Conservation (phyloP, 805 yeast species). For the Saturnispora sanitii region DNA sequence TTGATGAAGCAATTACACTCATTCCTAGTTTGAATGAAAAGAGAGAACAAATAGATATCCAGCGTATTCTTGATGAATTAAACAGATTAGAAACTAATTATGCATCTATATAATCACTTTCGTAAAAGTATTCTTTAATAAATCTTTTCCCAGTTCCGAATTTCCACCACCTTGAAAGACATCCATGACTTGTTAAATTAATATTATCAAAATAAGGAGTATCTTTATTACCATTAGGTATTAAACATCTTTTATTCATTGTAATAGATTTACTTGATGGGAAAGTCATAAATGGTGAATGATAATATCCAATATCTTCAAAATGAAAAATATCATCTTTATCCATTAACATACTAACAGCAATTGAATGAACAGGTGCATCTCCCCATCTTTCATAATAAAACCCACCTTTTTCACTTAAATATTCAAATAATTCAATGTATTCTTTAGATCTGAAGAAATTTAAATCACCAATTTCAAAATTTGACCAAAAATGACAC, state of each 20-base stretch:
- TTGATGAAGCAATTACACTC: slow-evolving; percentile 90
- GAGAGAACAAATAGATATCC: slow-evolving; percentile 79
- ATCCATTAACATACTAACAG: slow-evolving; percentile 48
- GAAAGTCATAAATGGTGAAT: slow-evolving; percentile 57
- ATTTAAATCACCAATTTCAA: slow-evolving; percentile 64
- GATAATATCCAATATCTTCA: slow-evolving; percentile 73
- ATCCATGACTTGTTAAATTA: slow-evolving; percentile 42
- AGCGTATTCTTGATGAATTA: slow-evolving; percentile 78
- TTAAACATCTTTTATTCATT: slow-evolving; percentile 45
- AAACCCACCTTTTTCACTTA: slow-evolving; percentile 66
- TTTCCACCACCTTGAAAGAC: slow-evolving; percentile 72
- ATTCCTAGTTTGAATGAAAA: slow-evolving; percentile 80
- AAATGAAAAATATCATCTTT: slow-evolving; percentile 61
- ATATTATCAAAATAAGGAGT: slow-evolving; percentile 19
- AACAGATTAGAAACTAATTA: slow-evolving; percentile 47
- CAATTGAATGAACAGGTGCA: slow-evolving; percentile 82
- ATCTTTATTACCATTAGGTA: slow-evolving; percentile 29
- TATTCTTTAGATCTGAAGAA: slow-evolving; percentile 64
- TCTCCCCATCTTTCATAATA: slow-evolving; percentile 93
- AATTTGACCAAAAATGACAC: slow-evolving; percentile 85
- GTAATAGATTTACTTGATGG: slow-evolving; percentile 44
- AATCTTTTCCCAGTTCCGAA: slow-evolving; percentile 52
- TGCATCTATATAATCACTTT: slow-evolving; percentile 23
- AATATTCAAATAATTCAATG: slow-evolving; percentile 46
- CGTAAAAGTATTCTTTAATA: slow-evolving; percentile 33